Base-by-base conservation (phyloP, 768 basidiomycete species). In the Podaxis rugospora region DNA sequence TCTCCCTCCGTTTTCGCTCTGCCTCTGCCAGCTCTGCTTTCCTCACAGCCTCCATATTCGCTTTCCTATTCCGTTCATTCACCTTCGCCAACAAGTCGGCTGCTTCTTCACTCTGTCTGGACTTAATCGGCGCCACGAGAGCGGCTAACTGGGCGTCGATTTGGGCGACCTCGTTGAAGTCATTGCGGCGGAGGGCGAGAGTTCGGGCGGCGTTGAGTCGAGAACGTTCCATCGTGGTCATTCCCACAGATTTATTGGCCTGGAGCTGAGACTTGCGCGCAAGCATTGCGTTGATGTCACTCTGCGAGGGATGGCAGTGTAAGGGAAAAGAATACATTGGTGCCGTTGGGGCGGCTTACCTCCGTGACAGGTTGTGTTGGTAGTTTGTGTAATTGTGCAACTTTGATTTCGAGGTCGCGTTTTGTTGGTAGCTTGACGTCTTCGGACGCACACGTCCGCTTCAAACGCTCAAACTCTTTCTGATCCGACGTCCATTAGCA, bases 61-160 rank as follows among this genome's bases (percentile, higher is more conserved):
- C 88, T 70, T 84, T 88, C 59, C 91, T 83, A 71, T 98, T 98
- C 59, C 93, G 84, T 74, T 95, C 93, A 69, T 96, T 98, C 57
- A 98, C 87, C 68, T 77, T 85, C 14, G 90, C 84, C 25, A 96
- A 79, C 68, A 83, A 74, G 64, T 91, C 84, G 10, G 64, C 71
- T 5, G 71, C 68, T 5, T 67, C 69, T 13, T 71, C 71, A 18
- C 63, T 21, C 51, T 61, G 47, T 55, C 65, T 9, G 70, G 57
- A 28, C 58, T 63, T 59, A 2, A 61, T 59, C 11, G 68, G 66
- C 3, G 68, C 65, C 32, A 64, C 78, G 9, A 90, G 74, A 35
- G 80, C 79, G n/a, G 79, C 81, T 32, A 96, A 77, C 69, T 90
- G 77, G 2, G 69, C 74, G 23, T 92, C 88, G 32, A 95, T 80